A percentile compares a stretch with the other conserved stretches of the same genome.
phyloP scores from a whole-genome alignment of 441 rosid genomes.

The Corymbia citriodora region DNA sequence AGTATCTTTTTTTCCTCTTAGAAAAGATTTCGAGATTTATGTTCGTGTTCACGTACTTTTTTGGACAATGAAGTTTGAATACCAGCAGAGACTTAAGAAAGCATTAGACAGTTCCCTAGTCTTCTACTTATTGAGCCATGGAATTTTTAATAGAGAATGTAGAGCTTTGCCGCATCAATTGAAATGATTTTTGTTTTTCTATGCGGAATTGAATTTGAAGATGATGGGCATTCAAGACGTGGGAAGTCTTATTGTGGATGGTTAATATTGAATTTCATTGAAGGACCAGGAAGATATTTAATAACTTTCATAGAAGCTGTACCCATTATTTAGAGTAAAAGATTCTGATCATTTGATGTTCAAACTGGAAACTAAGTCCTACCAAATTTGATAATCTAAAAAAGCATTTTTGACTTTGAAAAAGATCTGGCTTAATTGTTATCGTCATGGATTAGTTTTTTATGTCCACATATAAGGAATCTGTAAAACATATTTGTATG shows the following conservation, averaged over 20 bases:
- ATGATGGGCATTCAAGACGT: not conserved
- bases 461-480: not conserved
- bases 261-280: not conserved
- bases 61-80: not conserved
- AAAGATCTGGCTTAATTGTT: not conserved
- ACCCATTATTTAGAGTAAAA: not conserved
- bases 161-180: not conserved
- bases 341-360: not conserved
- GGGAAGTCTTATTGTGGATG: not conserved
- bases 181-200: not conserved
- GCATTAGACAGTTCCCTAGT: not conserved
- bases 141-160: not conserved
- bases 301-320: not conserved
- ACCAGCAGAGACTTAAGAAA: not conserved
- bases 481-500: not conserved
- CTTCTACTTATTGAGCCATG: not conserved
- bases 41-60: not conserved
- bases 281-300: not conserved
- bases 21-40: not conserved
- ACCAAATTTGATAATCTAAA: not conserved
- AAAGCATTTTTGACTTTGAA: not conserved
- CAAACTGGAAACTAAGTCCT: not conserved
- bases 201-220: not conserved
- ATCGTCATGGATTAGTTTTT: not conserved
- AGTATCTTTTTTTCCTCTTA: not conserved